Evolutionary conservation across 352 stramenopile species (phyloP).

Genomic region (Blastocystis sp.): DNA sequence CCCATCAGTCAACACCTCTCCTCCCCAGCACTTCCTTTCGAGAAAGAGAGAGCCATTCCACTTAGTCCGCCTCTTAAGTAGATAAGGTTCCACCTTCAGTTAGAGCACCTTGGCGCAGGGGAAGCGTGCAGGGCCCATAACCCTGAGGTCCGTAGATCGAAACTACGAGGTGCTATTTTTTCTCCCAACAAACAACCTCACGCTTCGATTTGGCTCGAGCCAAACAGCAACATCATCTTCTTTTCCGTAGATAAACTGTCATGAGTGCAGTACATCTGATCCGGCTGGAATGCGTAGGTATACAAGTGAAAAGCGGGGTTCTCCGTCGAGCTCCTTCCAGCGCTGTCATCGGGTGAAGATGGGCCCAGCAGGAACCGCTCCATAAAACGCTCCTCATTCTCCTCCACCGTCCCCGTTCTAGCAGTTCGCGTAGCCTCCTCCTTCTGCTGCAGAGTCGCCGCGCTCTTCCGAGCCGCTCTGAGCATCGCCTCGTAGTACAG

Average conservation of each 20-base stretch:
- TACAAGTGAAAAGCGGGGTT: not conserved
- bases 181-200: not conserved
- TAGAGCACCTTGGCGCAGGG: conserved; percentile 65
- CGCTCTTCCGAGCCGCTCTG: not conserved
- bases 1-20: not conserved
- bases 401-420: no score
- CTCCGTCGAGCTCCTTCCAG: not conserved
- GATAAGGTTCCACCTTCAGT: not conserved
- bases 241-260: not conserved
- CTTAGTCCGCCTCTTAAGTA: not conserved
- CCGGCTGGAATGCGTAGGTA: not conserved
- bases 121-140: conserved; percentile 69
- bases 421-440: no score
- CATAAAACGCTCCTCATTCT: no score
- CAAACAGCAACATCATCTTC: conserved; percentile 3
- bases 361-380: no score
- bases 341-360: not conserved
- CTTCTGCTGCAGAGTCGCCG: no score
- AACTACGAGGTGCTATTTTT: conserved; percentile 68
- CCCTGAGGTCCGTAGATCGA: conserved; percentile 69
- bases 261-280: not conserved
- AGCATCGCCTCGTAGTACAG: conserved; percentile 9
- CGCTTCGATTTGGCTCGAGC: not conserved
- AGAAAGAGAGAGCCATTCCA: not conserved
- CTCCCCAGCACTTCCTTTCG: not conserved